These are phyloP conservation scores for Casuarina glauca DNA, from an alignment of 306 rosid genomes.

Conservation along the genomic window DNA sequence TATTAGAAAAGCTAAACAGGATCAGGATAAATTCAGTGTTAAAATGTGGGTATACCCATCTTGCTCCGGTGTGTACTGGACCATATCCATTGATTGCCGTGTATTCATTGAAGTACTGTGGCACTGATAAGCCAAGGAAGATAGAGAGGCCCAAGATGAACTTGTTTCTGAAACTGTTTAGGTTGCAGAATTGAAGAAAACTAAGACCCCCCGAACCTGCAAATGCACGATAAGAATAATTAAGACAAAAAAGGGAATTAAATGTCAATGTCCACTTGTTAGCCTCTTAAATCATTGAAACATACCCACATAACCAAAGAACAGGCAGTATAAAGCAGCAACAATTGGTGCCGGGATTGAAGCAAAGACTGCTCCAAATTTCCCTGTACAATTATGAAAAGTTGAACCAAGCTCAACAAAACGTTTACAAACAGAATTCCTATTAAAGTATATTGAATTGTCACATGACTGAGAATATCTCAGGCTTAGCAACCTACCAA, in stretches of 20 bases:
- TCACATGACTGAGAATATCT: not conserved
- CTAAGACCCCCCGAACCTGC: slow-evolving; percentile 84
- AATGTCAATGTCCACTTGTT: slow-evolving; percentile 9
- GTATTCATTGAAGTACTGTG: slow-evolving; percentile 97
- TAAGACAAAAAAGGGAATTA: slow-evolving; percentile 6
- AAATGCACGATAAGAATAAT: not conserved
- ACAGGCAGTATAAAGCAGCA: slow-evolving; percentile 92
- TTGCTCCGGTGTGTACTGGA: slow-evolving; percentile 79
- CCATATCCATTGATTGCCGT: slow-evolving; percentile 75
- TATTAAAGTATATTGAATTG: not conserved
- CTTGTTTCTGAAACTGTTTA: slow-evolving; percentile 87
- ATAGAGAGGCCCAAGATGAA: slow-evolving; percentile 85
- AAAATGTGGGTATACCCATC: slow-evolving; percentile 73
- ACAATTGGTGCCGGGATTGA: slow-evolving; percentile 89
- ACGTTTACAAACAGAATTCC: not conserved
- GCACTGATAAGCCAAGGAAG: slow-evolving; percentile 86
- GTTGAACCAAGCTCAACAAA: not conserved
- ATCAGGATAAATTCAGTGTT: not conserved
- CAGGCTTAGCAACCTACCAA: slow-evolving; percentile 53
- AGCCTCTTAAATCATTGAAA: slow-evolving; percentile 13
- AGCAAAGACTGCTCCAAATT: slow-evolving; percentile 95
- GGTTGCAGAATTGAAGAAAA: slow-evolving; percentile 97
- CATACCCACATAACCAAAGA: slow-evolving; percentile 97
- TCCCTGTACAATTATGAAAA: slow-evolving; percentile 52
- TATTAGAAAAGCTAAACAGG: slow-evolving; percentile 15